Conservation (phyloP, 352 stramenopile genomes). For the Peronospora destructor region DNA sequence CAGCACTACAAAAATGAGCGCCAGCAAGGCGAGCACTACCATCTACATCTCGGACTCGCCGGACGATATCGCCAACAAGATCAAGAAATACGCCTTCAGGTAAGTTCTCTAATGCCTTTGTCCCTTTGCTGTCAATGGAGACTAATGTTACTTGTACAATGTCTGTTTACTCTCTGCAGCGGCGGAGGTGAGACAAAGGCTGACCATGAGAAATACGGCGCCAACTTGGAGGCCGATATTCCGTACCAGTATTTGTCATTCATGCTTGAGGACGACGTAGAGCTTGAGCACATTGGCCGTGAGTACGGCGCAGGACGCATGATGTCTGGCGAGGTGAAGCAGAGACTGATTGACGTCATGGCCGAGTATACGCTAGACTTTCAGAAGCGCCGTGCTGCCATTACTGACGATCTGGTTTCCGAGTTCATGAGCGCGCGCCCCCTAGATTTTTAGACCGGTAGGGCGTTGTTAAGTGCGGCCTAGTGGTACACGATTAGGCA, state of each 20-base stretch:
- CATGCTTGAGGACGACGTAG: conserved; percentile 98
- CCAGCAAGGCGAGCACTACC: conserved; percentile 92
- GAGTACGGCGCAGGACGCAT: conserved; percentile 95
- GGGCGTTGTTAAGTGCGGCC: conserved; percentile 8
- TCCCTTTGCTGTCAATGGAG: conserved; percentile 1
- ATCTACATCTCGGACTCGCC: conserved; percentile 99
- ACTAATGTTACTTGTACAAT: conserved; percentile 50
- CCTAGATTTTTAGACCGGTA: conserved; percentile 83
- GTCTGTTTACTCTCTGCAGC: conserved; percentile 54
- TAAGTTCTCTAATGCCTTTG: conserved; percentile 12
- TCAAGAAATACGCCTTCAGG: conserved; percentile 87
- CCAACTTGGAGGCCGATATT: conserved; percentile 98
- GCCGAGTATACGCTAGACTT: conserved; percentile 90
- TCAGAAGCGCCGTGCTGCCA: conserved; percentile 87
- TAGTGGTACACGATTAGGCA: conserved; percentile 1
- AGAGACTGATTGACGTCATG: conserved; percentile 92
- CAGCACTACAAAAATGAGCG: conserved; percentile 97
- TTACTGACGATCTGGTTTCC: conserved; percentile 94
- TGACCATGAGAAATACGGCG: conserved; percentile 96
- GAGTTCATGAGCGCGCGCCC: conserved; percentile 95
- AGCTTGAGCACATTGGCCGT: conserved; percentile 89
- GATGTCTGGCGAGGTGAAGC: conserved; percentile 98
- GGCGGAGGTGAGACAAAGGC: conserved; percentile 97
- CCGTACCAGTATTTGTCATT: conserved; percentile 98
- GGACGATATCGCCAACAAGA: conserved; percentile 92